A percentile compares a stretch with the other conserved stretches of the same genome.
phyloP scores from a whole-genome alignment of 345 rosid genomes.

The Mangifera indica region DNA sequence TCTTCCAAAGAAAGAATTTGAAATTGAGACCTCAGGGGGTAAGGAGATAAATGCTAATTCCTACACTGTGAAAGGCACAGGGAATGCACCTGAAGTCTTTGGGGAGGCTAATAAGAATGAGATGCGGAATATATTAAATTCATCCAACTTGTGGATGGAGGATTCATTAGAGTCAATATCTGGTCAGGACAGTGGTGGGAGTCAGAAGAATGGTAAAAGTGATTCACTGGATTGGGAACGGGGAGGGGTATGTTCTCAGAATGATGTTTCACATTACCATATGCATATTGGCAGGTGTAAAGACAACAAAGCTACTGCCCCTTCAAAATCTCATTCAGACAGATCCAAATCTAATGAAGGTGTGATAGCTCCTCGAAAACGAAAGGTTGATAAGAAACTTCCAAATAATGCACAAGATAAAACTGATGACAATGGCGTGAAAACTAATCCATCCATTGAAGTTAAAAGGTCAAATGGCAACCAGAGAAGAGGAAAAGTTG shows the following conservation, averaged over 20 bases:
- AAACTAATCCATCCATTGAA: constrained; percentile 32
- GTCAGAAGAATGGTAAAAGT: constrained; percentile 26
- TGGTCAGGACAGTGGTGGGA: constrained; percentile 26
- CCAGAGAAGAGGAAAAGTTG: constrained; percentile 22
- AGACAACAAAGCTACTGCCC: constrained; percentile 18
- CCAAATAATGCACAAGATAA: constrained; percentile 21
- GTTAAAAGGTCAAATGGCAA: constrained; percentile 38
- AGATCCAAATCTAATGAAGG: constrained; percentile 22
- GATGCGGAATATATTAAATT: constrained; percentile 14
- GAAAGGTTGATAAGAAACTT: constrained; percentile 25
- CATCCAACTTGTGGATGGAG: constrained; percentile 22
- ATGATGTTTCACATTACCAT: constrained; percentile 12
- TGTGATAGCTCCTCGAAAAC: constrained; percentile 17
- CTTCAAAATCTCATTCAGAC: constrained; percentile 21
- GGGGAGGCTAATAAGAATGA: constrained; percentile 25
- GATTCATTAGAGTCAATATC: constrained; percentile 33
- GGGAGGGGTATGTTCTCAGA: background rate
- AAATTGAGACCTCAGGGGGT: constrained; percentile 22
- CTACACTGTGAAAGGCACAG: constrained; percentile 21
- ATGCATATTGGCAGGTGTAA: constrained; percentile 20
- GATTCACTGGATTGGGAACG: constrained; percentile 24
- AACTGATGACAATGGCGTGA: constrained; percentile 18
- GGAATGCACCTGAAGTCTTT: constrained; percentile 26
- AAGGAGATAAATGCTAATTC: constrained; percentile 21
- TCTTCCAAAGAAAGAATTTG: constrained; percentile 16